A percentile compares a stretch with the other conserved stretches of the same genome.
Conservation (phyloP, 1,139 yeast species). For the Pichia sp. region DNA sequence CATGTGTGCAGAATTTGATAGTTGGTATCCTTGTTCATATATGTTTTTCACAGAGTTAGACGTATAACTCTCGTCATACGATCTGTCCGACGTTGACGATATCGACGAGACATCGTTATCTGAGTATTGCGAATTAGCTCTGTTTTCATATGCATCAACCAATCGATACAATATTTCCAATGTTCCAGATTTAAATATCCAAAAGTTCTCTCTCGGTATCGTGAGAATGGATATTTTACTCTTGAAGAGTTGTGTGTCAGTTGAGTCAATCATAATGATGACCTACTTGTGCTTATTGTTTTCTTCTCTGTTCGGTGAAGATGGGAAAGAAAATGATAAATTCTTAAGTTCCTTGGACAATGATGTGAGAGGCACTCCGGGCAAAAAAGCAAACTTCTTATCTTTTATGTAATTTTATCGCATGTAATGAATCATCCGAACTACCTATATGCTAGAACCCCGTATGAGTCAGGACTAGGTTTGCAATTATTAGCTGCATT, state of each 20-base stretch:
- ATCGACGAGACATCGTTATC: slow-evolving; percentile 13
- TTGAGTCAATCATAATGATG: slow-evolving; percentile 31
- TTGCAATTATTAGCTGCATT: neutral
- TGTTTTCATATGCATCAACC: slow-evolving; percentile 22
- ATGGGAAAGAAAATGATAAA: no score
- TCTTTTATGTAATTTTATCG: neutral
- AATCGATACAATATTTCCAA: slow-evolving; percentile 37
- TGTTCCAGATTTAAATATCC: slow-evolving; percentile 48
- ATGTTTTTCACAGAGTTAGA: slow-evolving; percentile 7
- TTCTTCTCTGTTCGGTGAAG: no score
- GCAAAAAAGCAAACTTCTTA: neutral
- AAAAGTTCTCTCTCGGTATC: slow-evolving; percentile 44
- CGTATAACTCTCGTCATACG: slow-evolving; percentile 19
- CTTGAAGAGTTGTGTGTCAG: slow-evolving; percentile 42
- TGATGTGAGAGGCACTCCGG: neutral
- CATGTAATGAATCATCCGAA: neutral
- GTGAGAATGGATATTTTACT: slow-evolving; percentile 45
- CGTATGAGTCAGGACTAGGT: neutral
- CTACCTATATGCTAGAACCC: neutral
- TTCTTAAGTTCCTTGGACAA: no score
- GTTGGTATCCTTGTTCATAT: neutral
- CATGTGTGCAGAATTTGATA: slow-evolving; percentile 7
- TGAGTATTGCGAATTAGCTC: slow-evolving; percentile 19
- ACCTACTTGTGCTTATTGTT: no score
- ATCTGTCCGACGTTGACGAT: slow-evolving; percentile 6